Evolutionary conservation across 2,329 filamentous ascomycete species (phyloP).

Genomic region (Tympanopsis confertula): DNA sequence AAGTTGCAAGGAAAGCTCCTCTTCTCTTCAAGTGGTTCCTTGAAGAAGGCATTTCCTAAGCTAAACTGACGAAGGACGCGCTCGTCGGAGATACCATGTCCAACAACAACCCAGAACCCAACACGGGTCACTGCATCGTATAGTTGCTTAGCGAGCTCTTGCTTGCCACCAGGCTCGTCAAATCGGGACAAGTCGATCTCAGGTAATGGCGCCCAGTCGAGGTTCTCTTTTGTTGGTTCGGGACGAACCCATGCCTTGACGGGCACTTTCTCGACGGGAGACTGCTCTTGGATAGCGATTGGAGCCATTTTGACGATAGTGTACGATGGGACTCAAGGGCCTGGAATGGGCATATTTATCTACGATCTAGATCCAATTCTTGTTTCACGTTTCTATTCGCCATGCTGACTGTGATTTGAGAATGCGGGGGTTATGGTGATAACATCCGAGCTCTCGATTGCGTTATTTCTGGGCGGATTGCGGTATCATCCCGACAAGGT

Average conservation of each 20-base stretch:
- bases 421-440: no score
- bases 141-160: conserved; percentile 34
- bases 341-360: conserved; percentile 6
- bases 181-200: conserved; percentile 40
- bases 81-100: conserved; percentile 35
- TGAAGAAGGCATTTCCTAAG: conserved; percentile 35
- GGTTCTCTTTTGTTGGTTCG: conserved; percentile 12
- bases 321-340: not conserved
- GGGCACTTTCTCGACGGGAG: conserved; percentile 6
- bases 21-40: conserved; percentile 30
- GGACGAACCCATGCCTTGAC: conserved; percentile 18
- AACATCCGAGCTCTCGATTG: no score
- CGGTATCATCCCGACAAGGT: no score
- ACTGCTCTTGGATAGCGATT: conserved; percentile 8
- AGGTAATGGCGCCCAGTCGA: conserved; percentile 36
- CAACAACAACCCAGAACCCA: conserved; percentile 39
- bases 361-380: conserved; percentile 4
- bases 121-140: conserved; percentile 29
- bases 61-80: conserved; percentile 37
- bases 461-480: no score
- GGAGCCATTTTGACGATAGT: conserved; percentile 12
- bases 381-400: no score
- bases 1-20: conserved; percentile 10
- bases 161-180: conserved; percentile 34
- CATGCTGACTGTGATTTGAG: no score